phyloP scores from a whole-genome alignment of 495 filamentous ascomycete species.

The Trypethelium eluteriae region DNA sequence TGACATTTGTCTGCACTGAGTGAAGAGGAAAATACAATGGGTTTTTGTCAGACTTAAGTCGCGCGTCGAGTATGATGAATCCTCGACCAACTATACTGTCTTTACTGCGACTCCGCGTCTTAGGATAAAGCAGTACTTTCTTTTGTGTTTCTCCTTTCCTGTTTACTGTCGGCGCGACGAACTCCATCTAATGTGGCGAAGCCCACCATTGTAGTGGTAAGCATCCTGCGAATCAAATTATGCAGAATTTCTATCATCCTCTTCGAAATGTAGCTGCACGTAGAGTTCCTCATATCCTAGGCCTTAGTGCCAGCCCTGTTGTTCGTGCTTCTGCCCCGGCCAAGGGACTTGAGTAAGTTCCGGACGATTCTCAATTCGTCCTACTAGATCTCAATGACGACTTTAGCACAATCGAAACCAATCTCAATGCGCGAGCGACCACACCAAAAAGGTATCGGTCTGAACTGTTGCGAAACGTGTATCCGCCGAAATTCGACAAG shows the following conservation, averaged over 20 bases:
- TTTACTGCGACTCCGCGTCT: not conserved
- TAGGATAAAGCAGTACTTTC: not conserved
- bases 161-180: not conserved
- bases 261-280: slow-evolving; percentile 29
- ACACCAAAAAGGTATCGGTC: slow-evolving; percentile 64
- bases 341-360: slow-evolving; percentile 40
- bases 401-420: slow-evolving; percentile 60
- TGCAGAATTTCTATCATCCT: slow-evolving; percentile 67
- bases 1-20: too few species aligned
- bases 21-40: too few species aligned
- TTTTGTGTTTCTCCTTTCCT: not conserved
- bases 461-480: slow-evolving; percentile 61
- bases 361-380: not conserved
- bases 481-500: slow-evolving; percentile 54
- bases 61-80: too few species aligned
- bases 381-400: slow-evolving; percentile 8
- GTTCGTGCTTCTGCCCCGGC: slow-evolving; percentile 47
- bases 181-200: slow-evolving; percentile 25
- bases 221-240: slow-evolving; percentile 67
- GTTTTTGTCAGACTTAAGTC: too few species aligned
- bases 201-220: slow-evolving; percentile 61
- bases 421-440: slow-evolving; percentile 63
- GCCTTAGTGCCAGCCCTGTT: slow-evolving; percentile 78
- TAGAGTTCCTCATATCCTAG: slow-evolving; percentile 63
- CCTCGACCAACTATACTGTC: too few species aligned